A percentile compares a stretch with the other conserved stretches of the same genome.
Conservation (phyloP, 176 grass and related monocot species). For the Puccinellia tenuiflora region DNA sequence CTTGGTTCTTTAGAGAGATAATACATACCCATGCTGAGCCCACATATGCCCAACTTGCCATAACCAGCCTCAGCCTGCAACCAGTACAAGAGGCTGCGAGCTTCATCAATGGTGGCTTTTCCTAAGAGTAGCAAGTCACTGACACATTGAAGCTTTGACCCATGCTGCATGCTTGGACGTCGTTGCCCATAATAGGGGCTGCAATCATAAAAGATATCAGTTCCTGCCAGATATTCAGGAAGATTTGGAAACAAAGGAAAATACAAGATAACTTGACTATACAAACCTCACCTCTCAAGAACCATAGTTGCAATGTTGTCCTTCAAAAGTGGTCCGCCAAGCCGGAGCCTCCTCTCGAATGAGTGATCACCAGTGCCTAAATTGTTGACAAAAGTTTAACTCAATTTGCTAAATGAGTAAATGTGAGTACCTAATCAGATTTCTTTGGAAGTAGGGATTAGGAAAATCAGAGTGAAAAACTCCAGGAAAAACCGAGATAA, state of each 20-base stretch:
- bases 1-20: background rate
- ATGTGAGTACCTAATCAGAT: background rate
- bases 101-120: constrained; percentile 94
- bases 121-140: constrained; percentile 92
- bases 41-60: constrained; percentile 90
- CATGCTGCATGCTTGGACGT: constrained; percentile 79
- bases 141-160: constrained; percentile 81
- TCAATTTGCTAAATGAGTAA: background rate
- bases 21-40: constrained; percentile 90
- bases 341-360: constrained; percentile 84
- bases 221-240: background rate
- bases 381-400: constrained; percentile 20
- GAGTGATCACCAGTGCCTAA: constrained; percentile 92
- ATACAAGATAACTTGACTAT: background rate
- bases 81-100: constrained; percentile 90
- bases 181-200: constrained; percentile 92
- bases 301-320: constrained; percentile 99
- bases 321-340: constrained; percentile 82
- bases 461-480: background rate
- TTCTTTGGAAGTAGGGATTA: background rate
- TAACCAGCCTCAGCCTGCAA: constrained; percentile 77
- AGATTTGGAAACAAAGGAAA: background rate
- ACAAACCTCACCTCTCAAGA: constrained; percentile 85
- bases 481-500: background rate
- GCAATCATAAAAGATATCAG: constrained; percentile 36